A percentile compares a stretch with the other conserved stretches of the same genome.
phyloP scores from a whole-genome alignment of 495 filamentous ascomycete species.

The Penicillium lagena region DNA sequence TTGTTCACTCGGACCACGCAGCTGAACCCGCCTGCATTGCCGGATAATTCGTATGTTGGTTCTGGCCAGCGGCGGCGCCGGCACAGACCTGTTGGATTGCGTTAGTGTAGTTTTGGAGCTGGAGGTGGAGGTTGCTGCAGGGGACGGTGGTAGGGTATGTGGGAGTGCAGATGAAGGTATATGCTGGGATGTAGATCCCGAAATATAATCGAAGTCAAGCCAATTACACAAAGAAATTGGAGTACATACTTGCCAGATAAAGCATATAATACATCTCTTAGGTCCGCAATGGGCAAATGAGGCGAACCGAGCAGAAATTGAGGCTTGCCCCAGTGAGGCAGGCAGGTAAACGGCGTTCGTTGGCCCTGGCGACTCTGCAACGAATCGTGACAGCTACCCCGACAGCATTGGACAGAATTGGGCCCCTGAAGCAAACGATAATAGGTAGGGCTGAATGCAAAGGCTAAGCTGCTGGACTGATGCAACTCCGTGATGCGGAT shows the following conservation, averaged over 20 bases:
- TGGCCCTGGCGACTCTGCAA: conserved; percentile 21
- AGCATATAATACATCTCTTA: conserved; percentile 59
- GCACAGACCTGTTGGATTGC: conserved; percentile 69
- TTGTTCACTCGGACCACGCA: conserved; percentile 96
- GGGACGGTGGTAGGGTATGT: conserved; percentile 9
- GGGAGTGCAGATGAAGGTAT: conserved; percentile 4
- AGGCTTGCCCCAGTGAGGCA: conserved; percentile 1
- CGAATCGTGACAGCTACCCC: conserved; percentile 24
- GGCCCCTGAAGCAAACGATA: conserved; percentile 3
- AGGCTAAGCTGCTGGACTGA: conserved; percentile 1
- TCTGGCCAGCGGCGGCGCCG: conserved; percentile 92
- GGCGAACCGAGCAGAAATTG: conserved; percentile 5
- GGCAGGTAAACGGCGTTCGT: conserved; percentile 3
- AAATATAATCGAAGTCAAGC: too few species aligned
- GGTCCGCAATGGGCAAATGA: not conserved
- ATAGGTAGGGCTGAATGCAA: conserved; percentile 16
- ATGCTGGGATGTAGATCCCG: not conserved
- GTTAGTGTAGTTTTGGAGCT: conserved; percentile 1
- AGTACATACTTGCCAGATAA: conserved; percentile 59
- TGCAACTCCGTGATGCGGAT: conserved; percentile 18
- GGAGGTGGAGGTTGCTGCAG: not conserved
- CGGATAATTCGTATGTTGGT: conserved; percentile 81
- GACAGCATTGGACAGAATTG: conserved; percentile 24
- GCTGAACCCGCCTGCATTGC: conserved; percentile 58
- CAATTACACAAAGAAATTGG: not conserved